A percentile compares a stretch with the other conserved stretches of the same genome.
These are phyloP conservation scores for Zanthoxylum bungeanum DNA, from an alignment of 345 rosid species.

Conservation along the genomic window DNA sequence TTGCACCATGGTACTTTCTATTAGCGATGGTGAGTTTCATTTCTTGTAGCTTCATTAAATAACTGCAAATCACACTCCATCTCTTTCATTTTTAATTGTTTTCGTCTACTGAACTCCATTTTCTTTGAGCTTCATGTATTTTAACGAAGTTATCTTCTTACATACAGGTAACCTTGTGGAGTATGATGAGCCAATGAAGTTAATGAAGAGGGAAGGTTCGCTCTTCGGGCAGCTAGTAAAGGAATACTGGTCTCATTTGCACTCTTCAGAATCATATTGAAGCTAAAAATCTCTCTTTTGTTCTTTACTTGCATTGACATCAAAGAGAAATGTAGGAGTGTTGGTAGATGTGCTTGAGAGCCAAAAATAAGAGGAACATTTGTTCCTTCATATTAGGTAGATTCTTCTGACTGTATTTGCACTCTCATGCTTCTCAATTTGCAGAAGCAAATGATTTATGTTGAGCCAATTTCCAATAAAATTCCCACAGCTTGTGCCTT, in stretches of 20 bases:
- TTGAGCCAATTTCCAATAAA: not conserved
- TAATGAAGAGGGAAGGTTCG: constrained; percentile 65
- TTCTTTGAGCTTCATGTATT: not conserved
- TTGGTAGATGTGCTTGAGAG: not conserved
- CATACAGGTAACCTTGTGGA: constrained; percentile 67
- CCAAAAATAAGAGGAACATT: not conserved
- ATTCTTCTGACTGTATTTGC: not conserved
- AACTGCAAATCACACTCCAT: not conserved
- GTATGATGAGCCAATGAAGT: constrained; percentile 69
- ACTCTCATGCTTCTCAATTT: not conserved
- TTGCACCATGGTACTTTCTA: constrained; percentile 87
- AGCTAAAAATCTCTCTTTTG: constrained; percentile 1
- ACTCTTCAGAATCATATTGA: constrained; percentile 52
- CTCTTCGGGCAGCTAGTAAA: constrained; percentile 80
- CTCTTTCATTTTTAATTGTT: too few relatives aligned
- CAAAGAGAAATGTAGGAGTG: not conserved
- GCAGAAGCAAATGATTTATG: not conserved
- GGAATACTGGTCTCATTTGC: constrained; percentile 86
- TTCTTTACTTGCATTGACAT: not conserved
- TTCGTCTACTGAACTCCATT: too few relatives aligned
- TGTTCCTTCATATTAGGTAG: not conserved
- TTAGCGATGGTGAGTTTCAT: constrained; percentile 65
- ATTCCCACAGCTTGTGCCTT: not conserved
- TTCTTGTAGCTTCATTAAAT: not conserved
- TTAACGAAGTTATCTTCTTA: not conserved